Percentiles rank a stretch among this genome's conserved stretches.
Evolutionary conservation across 2,329 filamentous ascomycete genomes (phyloP).

Genomic region (Leptographium procerum): DNA sequence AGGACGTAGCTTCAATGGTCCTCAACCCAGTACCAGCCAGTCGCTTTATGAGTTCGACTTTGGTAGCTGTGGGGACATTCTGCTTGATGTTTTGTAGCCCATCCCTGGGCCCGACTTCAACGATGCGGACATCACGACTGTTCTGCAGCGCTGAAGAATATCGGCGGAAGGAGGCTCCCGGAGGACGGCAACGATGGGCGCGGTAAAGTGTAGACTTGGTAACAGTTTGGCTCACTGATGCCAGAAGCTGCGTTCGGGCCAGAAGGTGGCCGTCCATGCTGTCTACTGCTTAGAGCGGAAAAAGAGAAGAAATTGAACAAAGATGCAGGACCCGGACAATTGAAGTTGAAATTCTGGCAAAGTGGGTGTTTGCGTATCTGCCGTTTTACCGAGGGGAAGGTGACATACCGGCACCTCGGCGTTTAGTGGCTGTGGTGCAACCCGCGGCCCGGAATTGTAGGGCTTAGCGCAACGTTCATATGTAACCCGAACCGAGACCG

Average conservation of each 20-base stretch:
- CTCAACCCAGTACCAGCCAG: slow-evolving; percentile 56
- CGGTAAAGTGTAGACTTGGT: not conserved
- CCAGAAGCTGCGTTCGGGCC: not conserved
- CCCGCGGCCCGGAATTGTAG: not conserved
- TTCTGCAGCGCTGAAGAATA: not conserved
- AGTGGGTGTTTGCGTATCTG: not conserved
- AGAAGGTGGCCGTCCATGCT: not conserved
- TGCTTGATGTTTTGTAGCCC: slow-evolving; percentile 75
- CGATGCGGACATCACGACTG: slow-evolving; percentile 29
- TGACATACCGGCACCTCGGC: not conserved
- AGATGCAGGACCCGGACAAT: not conserved
- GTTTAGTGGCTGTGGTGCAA: not conserved
- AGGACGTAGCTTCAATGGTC: slow-evolving; percentile 69
- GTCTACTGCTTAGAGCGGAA: not conserved
- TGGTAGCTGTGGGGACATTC: slow-evolving; percentile 56
- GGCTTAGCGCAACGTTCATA: not conserved
- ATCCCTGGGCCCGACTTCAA: slow-evolving; percentile 75
- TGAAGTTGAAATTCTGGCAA: not conserved
- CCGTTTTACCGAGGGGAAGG: not conserved
- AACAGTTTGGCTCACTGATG: not conserved
- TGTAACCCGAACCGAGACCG: too few relatives aligned
- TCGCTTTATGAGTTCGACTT: slow-evolving; percentile 61
- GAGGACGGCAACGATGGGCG: not conserved
- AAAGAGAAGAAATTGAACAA: not conserved
- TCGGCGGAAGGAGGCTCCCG: not conserved